phyloP scores from a whole-genome alignment of 345 rosid species.

The Camelina hispida region DNA sequence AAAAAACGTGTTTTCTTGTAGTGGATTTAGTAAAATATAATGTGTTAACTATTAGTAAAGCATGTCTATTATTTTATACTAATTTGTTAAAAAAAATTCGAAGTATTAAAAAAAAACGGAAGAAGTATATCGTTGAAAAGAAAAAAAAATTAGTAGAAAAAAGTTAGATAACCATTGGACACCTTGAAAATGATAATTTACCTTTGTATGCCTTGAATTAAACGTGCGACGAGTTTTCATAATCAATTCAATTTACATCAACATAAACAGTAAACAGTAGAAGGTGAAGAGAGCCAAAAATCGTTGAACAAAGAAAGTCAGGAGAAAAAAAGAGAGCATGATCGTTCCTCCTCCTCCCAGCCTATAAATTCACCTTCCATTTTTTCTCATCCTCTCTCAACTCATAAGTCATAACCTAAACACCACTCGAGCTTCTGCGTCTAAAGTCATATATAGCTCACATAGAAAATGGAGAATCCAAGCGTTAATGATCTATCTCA shows the following conservation, averaged over 20 bases:
- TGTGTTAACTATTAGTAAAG: not conserved
- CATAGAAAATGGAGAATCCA: slow-evolving; percentile 36
- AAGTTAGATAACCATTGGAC: not conserved
- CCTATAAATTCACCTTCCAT: slow-evolving; percentile 20
- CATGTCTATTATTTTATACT: no score
- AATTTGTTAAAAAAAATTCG: no score
- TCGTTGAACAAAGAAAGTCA: not conserved
- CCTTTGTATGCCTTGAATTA: slow-evolving; percentile 6
- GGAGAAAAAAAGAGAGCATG: not conserved
- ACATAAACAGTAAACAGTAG: not conserved
- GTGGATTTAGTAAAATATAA: no score
- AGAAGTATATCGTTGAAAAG: no score
- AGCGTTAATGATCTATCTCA: slow-evolving; percentile 54
- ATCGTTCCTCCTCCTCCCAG: slow-evolving; percentile 3
- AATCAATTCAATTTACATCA: slow-evolving; percentile 15
- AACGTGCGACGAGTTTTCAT: slow-evolving; percentile 22
- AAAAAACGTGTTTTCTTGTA: no score
- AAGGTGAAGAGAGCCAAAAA: not conserved
- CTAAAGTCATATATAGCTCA: not conserved
- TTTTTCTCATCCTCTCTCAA: slow-evolving; percentile 2
- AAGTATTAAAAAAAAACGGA: no score
- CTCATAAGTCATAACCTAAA: slow-evolving; percentile 31
- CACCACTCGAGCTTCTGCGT: not conserved
- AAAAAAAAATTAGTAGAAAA: not conserved
- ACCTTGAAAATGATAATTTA: not conserved